phyloP scores from a whole-genome alignment of 2,329 filamentous ascomycete genomes.

The Trichoderma sp. region DNA sequence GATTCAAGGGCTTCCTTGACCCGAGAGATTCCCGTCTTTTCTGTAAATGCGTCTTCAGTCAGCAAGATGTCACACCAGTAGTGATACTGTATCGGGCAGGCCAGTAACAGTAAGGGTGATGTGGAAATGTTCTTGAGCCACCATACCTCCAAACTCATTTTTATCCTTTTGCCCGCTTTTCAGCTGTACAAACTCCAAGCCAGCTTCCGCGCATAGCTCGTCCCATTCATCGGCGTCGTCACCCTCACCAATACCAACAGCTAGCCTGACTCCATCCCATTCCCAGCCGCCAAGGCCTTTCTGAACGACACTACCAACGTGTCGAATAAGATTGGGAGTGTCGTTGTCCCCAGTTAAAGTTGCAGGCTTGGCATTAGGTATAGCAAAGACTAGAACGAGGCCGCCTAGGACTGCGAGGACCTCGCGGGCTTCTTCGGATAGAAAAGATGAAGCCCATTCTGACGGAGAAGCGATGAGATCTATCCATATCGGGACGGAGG shows the following conservation, averaged over 20 bases:
- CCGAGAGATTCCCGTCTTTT: conserved; percentile 58
- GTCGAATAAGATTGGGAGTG: conserved; percentile 45
- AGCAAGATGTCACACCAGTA: not conserved
- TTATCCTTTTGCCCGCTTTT: conserved; percentile 37
- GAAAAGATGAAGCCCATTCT: conserved; percentile 59
- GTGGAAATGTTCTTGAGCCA: not conserved
- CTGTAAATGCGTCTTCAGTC: conserved; percentile 33
- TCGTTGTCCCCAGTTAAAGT: conserved; percentile 20
- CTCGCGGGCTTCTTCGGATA: conserved; percentile 59
- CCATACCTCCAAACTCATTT: conserved; percentile 60
- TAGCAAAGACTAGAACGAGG: conserved; percentile 46
- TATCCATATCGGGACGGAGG: conserved; percentile 64
- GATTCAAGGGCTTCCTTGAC: conserved; percentile 61
- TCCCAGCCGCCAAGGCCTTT: conserved; percentile 58
- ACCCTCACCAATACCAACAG: conserved; percentile 52
- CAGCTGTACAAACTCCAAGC: conserved; percentile 63
- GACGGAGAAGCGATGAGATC: conserved; percentile 53
- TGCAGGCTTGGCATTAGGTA: conserved; percentile 22
- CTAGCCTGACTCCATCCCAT: conserved; percentile 65
- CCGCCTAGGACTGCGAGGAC: conserved; percentile 61
- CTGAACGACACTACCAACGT: conserved; percentile 55
- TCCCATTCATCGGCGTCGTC: conserved; percentile 59
- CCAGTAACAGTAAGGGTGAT: not conserved
- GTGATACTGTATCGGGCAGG: not conserved
- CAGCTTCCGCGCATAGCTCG: conserved; percentile 54